These are phyloP conservation scores for Farysia itapuensis DNA, from an alignment of 1,284 basidiomycete species.

Conservation along the genomic window DNA sequence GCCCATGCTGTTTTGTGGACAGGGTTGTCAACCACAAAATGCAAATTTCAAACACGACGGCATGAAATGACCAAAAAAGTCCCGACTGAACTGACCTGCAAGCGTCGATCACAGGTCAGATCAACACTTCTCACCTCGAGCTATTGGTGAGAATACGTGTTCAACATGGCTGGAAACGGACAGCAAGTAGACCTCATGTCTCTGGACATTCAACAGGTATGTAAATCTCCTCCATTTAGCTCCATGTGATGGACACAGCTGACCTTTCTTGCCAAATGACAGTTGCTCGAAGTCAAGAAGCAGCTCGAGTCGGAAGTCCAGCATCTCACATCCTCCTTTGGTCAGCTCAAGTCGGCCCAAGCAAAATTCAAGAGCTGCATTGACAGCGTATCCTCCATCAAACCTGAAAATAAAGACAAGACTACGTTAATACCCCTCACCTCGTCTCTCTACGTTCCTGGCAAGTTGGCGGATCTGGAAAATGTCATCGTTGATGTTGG, in stretches of 20 bases:
- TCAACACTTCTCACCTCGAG: too few species aligned
- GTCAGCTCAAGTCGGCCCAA: conserved; percentile 88
- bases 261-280: too few species aligned
- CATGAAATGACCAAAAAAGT: too few species aligned
- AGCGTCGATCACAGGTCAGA: too few species aligned
- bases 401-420: conserved; percentile 71
- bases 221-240: conserved; percentile 1
- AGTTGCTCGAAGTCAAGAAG: conserved; percentile 55
- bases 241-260: too few species aligned
- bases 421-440: conserved; percentile 87
- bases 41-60: too few species aligned
- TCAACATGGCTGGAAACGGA: conserved; percentile 11
- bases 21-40: too few species aligned
- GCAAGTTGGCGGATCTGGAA: conserved; percentile 78
- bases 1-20: conserved; percentile 34
- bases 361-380: conserved; percentile 87
- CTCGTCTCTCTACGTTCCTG: conserved; percentile 91
- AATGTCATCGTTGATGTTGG: conserved; percentile 93
- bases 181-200: conserved; percentile 47
- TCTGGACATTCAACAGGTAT: conserved; percentile 42
- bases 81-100: too few species aligned
- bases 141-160: too few species aligned
- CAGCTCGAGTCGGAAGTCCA: conserved; percentile 74
- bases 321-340: conserved; percentile 87
- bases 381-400: conserved; percentile 78